These are phyloP conservation scores for Epichloe glyceriae DNA, from an alignment of 2,329 filamentous ascomycete genomes.

Conservation along the genomic window DNA sequence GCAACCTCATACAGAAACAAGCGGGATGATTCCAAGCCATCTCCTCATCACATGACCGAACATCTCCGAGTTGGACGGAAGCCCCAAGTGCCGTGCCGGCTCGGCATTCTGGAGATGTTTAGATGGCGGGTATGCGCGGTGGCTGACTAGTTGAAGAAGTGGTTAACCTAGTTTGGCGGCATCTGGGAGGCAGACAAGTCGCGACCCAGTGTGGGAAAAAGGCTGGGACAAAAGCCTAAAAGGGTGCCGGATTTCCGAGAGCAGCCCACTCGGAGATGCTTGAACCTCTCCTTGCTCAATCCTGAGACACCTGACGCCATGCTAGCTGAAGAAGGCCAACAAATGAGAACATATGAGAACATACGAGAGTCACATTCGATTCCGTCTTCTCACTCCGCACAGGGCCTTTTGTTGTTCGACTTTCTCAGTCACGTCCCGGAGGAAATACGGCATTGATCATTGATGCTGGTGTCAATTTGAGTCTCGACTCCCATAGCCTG, in stretches of 20 bases:
- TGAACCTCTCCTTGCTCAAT: background rate
- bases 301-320: background rate
- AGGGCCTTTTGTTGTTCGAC: background rate
- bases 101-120: background rate
- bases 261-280: background rate
- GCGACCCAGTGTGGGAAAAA: too few species aligned
- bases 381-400: background rate
- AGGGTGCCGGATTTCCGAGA: background rate
- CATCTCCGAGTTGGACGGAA: background rate
- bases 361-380: background rate
- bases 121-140: background rate
- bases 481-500: background rate
- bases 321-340: background rate
- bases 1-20: too few species aligned
- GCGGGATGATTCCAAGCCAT: too few species aligned
- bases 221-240: background rate
- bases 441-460: background rate
- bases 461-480: too few species aligned
- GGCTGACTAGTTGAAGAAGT: background rate
- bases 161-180: background rate
- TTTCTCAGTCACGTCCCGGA: background rate
- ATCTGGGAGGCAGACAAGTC: background rate
- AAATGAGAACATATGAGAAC: too few species aligned
- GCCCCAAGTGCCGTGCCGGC: background rate
- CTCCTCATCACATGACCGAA: too few species aligned